Conservation (phyloP, 345 rosid genomes). For the Salix arbutifolia region DNA sequence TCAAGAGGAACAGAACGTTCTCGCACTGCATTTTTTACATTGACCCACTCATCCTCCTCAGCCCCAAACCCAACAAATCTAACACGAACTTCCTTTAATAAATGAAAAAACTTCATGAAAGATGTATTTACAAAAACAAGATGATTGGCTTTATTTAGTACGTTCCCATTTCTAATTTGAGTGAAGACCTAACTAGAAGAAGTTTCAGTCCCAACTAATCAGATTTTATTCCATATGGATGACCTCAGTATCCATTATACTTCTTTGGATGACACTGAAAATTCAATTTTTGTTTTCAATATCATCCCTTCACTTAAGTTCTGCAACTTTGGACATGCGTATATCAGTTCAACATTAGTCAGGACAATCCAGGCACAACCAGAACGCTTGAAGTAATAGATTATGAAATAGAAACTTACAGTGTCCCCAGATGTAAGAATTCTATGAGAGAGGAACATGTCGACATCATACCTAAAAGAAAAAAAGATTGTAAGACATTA, state of each 20-base stretch:
- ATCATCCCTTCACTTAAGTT: background rate
- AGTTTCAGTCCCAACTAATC: too few relatives aligned
- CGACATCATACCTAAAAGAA: conserved; percentile 64
- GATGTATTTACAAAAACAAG: background rate
- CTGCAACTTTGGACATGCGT: background rate
- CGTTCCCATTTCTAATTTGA: background rate
- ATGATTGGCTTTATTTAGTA: background rate
- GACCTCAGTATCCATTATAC: background rate
- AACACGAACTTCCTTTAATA: conserved; percentile 62
- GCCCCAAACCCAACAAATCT: conserved; percentile 75
- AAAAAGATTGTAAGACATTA: background rate
- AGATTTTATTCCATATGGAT: too few relatives aligned
- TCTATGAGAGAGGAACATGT: conserved; percentile 46
- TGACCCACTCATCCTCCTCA: conserved; percentile 71
- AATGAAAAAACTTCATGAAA: conserved; percentile 23
- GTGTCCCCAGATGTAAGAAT: conserved; percentile 47
- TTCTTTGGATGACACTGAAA: background rate
- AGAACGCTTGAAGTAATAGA: background rate
- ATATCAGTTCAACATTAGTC: background rate
- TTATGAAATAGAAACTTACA: conserved; percentile 41
- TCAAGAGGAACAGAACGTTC: conserved; percentile 59
- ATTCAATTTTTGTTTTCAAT: background rate
- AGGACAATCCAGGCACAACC: background rate
- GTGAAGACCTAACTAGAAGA: too few relatives aligned
- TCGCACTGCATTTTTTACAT: conserved; percentile 46